Base-by-base conservation (phyloP, 768 basidiomycete genomes). In the Lyophyllum shimeji region DNA sequence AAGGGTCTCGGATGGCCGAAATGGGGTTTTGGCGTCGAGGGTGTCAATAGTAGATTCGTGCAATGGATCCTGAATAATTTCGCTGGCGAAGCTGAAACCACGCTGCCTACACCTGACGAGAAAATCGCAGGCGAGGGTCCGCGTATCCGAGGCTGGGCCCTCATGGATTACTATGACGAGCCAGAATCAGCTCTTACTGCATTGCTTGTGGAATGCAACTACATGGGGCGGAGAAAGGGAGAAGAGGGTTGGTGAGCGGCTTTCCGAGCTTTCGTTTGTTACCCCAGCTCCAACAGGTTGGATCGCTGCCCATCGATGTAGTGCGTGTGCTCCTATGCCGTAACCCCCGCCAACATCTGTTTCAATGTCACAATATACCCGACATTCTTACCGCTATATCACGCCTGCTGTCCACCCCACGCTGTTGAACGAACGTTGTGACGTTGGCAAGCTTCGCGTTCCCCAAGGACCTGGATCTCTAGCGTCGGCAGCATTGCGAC, bases 1-100 rank as follows among this genome's bases (percentile, higher is more conserved):
- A 82, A 81, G 60, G 95, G 95, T 0, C 84, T 93, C 63, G 93
- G 93, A 13, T 93, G 86, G 86, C 91, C 92, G 0, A 73, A 77
- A 34, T 75, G 80, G 71, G 86, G 87, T 2, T 64, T 94, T 7
- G 94, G 94, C 4, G 75, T 94, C n/a, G 86, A 91, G 66, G 95
- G 95, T 1, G 86, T 95, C 39, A 98, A 98, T 65, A 77, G 76
- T 21, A 78, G 86, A n/a, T 72, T 93, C 2, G 86, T 81, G 2
- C 73, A 71, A 52, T 96, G 92, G 89, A 66, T 94, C 18, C 65
- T 93, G 43, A 78, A 82, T 37, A 70, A 74, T 56, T 69, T 93
- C 48, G 65, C 69, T 11, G 67, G 56, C 37, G 62, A 55, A 12
- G 43, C 13, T 43, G 29, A 48, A 33, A 42, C 56, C 37, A 18